phyloP scores from a whole-genome alignment of 345 rosid species.

The Hirschfeldia incana region DNA sequence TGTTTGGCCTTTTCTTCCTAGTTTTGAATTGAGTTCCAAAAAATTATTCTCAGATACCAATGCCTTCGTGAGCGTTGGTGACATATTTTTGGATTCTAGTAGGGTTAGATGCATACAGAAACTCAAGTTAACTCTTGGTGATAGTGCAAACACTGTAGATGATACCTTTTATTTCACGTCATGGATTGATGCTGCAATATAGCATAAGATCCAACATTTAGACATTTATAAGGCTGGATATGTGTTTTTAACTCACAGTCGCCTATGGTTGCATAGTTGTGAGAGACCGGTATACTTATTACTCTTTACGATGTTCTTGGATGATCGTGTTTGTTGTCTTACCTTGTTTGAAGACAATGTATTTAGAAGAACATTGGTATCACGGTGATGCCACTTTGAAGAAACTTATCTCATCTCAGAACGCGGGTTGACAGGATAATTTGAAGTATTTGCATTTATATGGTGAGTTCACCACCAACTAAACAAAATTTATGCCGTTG shows the following conservation, averaged over 20 bases:
- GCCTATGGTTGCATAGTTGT: background rate
- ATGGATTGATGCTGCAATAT: background rate
- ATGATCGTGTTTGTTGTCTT: background rate
- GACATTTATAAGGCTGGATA: background rate
- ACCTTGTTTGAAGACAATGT: slow-evolving; percentile 3
- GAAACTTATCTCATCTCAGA: slow-evolving; percentile 12
- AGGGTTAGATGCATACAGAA: background rate
- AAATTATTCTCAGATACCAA: background rate
- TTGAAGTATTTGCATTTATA: too few relatives aligned
- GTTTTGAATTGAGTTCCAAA: background rate
- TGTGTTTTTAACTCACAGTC: background rate
- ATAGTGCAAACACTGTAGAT: background rate
- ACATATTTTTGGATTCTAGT: background rate
- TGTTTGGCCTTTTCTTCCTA: background rate
- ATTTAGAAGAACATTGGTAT: background rate
- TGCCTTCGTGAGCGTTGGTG: background rate
- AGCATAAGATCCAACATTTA: background rate
- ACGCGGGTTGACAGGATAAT: too few relatives aligned
- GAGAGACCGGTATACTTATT: background rate
- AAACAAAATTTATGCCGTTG: too few relatives aligned
- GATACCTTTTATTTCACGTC: background rate
- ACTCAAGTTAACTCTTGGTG: background rate
- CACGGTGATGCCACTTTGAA: background rate
- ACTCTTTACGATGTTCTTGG: background rate
- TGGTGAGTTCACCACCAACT: too few relatives aligned